phyloP scores from a whole-genome alignment of 768 basidiomycete species.

The Chlorophyllum brunneum region DNA sequence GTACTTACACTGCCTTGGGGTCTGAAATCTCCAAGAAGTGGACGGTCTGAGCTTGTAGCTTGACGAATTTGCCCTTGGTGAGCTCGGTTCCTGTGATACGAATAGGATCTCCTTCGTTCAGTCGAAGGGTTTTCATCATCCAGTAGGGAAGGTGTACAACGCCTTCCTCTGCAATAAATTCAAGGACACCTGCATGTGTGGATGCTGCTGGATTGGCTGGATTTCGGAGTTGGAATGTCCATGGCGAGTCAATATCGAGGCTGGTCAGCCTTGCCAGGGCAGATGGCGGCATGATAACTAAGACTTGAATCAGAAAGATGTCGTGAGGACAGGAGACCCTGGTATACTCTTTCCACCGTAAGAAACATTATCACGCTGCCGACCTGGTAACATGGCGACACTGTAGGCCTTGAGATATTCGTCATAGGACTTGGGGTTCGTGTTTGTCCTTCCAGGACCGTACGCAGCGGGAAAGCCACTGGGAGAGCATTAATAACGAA shows the following conservation, averaged over 20 bases:
- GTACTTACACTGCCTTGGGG: conserved; percentile 91
- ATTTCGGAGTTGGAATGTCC: conserved; percentile 96
- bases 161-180: conserved; percentile 98
- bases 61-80: conserved; percentile 92
- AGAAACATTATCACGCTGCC: conserved; percentile 84
- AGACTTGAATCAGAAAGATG: conserved; percentile 9
- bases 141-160: conserved; percentile 94
- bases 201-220: conserved; percentile 79
- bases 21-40: conserved; percentile 98
- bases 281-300: conserved; percentile 98
- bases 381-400: conserved; percentile 87
- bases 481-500: conserved; percentile 13
- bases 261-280: conserved; percentile 84
- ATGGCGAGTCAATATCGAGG: conserved; percentile 86
- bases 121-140: conserved; percentile 97
- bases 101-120: conserved; percentile 94
- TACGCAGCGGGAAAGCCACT: conserved; percentile 55
- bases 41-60: conserved; percentile 92
- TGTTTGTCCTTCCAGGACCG: conserved; percentile 37
- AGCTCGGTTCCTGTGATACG: conserved; percentile 86
- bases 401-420: conserved; percentile 95
- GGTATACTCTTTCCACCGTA: conserved; percentile 92
- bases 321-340: conserved; percentile 3
- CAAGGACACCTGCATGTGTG: conserved; percentile 96
- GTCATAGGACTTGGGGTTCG: conserved; percentile 77